Evolutionary conservation across 768 basidiomycete species (phyloP).

Genomic region (Tricholoma terreum): DNA sequence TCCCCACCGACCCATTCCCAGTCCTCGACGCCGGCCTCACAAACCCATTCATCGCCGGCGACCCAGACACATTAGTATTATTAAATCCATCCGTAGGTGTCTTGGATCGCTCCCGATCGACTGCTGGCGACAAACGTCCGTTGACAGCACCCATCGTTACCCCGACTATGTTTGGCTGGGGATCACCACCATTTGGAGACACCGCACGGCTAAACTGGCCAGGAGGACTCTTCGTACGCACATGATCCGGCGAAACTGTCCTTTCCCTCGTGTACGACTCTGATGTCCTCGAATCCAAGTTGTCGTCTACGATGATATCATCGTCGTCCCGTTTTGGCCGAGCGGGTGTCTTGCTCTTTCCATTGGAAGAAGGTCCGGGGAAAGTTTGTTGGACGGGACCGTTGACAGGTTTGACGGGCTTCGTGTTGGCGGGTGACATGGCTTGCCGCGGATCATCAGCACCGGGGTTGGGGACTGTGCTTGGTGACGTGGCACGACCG

Average conservation of each 20-base stretch:
- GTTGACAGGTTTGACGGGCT: conserved; percentile 44
- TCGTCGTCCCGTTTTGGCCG: conserved; percentile 50
- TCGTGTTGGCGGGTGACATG: conserved; percentile 55
- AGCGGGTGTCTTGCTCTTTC: conserved; percentile 50
- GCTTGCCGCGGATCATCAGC: conserved; percentile 61
- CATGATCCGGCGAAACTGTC: conserved; percentile 55
- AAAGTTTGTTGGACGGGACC: conserved; percentile 35
- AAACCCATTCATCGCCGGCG: conserved; percentile 50
- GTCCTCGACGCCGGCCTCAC: conserved; percentile 39
- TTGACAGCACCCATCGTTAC: conserved; percentile 50
- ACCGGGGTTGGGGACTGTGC: conserved; percentile 39
- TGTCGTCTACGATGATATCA: conserved; percentile 45
- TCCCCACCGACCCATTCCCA: conserved; percentile 57
- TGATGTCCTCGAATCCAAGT: conserved; percentile 44
- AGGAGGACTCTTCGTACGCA: conserved; percentile 57
- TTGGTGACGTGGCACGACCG: conserved; percentile 67
- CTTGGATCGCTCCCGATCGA: conserved; percentile 45
- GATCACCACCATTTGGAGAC: conserved; percentile 50
- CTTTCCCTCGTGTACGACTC: conserved; percentile 46
- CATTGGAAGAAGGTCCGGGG: conserved; percentile 26
- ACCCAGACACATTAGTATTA: conserved; percentile 30
- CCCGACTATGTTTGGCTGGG: conserved; percentile 51
- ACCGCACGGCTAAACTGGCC: conserved; percentile 48
- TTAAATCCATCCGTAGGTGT: conserved; percentile 66
- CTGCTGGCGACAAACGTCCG: conserved; percentile 39